A percentile compares a stretch with the other conserved stretches of the same genome.
Conservation (phyloP, 2,329 filamentous ascomycete genomes). For the Dryadomyces quercivorus region DNA sequence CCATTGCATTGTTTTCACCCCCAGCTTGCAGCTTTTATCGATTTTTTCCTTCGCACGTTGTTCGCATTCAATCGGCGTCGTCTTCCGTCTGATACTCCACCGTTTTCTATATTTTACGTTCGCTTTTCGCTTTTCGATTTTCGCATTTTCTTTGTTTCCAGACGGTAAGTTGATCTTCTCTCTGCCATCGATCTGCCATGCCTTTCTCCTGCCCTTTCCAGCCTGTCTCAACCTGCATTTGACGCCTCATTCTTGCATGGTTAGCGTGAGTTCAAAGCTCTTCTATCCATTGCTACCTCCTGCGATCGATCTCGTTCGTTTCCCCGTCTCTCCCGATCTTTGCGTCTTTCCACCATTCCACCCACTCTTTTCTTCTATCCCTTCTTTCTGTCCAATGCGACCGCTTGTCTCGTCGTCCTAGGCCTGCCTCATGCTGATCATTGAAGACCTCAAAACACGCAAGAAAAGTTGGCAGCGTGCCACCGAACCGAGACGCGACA, state of each 20-base stretch:
- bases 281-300: background rate
- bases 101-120: background rate
- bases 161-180: background rate
- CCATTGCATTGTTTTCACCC: too few species aligned
- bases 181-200: background rate
- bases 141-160: background rate
- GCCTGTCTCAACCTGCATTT: background rate
- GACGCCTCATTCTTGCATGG: background rate
- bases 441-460: conserved; percentile 33
- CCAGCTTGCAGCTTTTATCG: too few species aligned
- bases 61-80: too few species aligned
- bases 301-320: background rate
- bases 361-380: background rate
- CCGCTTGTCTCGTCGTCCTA: background rate
- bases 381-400: background rate
- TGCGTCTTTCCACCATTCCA: background rate
- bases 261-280: background rate
- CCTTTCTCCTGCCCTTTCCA: background rate
- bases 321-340: background rate
- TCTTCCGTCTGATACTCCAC: too few species aligned
- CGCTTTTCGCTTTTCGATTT: too few species aligned
- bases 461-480: conserved; percentile 27
- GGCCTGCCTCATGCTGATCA: conserved; percentile 32
- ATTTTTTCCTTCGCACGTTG: too few species aligned
- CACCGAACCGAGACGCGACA: conserved; percentile 12